phyloP scores from a whole-genome alignment of 768 basidiomycete genomes.

The Chalciporus sphaerocephalus region DNA sequence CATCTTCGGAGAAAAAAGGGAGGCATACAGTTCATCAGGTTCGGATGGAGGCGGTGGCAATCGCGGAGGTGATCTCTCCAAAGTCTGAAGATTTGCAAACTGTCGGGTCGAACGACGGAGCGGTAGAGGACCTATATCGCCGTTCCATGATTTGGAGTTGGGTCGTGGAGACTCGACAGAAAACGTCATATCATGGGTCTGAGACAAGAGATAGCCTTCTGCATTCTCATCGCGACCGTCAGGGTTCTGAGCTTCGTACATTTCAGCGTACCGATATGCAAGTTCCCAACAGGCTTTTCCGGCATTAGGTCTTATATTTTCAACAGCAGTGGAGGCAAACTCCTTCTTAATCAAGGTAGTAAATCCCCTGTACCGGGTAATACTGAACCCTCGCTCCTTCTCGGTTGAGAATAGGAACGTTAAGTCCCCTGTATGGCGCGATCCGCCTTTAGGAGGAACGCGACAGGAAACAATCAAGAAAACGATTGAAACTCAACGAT shows the following conservation, averaged over 20 bases:
- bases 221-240: not conserved
- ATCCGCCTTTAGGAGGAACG: constrained; percentile 13
- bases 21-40: constrained; percentile 61
- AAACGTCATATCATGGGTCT: constrained; percentile 11
- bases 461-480: not conserved
- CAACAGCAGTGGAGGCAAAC: not conserved
- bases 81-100: constrained; percentile 22
- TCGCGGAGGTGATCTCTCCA: constrained; percentile 24
- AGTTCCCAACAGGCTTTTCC: constrained; percentile 17
- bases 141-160: constrained; percentile 8
- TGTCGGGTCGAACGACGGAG: constrained; percentile 38
- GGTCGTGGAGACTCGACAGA: constrained; percentile 12
- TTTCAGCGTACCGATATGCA: constrained; percentile 1
- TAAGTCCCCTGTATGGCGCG: constrained; percentile 4
- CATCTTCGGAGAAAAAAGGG: not conserved
- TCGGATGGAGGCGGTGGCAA: constrained; percentile 34
- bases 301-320: constrained; percentile 9
- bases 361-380: constrained; percentile 22
- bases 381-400: constrained; percentile 13
- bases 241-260: constrained; percentile 12
- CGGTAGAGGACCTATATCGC: constrained; percentile 5
- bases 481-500: not conserved
- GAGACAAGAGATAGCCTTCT: not conserved
- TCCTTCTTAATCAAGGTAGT: constrained; percentile 9
- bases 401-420: constrained; percentile 23